Evolutionary conservation across 495 filamentous ascomycete species (phyloP), one percentile per base, ranked within the genome.

Genomic region (Trichoderma orchidacearum): DNA sequence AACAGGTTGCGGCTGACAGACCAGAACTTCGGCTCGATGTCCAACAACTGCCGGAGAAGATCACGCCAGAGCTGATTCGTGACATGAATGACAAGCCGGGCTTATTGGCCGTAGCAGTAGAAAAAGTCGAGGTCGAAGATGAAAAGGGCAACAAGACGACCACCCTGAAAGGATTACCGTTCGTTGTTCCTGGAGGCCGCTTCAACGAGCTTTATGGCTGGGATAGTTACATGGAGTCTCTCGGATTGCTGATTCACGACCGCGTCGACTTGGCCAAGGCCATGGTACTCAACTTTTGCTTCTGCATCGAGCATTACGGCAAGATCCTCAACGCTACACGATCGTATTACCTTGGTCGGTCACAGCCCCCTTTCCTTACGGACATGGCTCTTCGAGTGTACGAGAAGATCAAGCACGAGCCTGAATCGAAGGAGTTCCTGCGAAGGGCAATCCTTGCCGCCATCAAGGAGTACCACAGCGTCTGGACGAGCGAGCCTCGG

Each of bases 141-240:
- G 75, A 78, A 3, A 64, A 68, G 9, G 88, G 87, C 11, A 81
- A 81, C 15, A 71, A 85, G 63, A 80, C 76, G 56, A 82, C 83
- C 2, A 48, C 1, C 21, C 66, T 90, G 6, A 70, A 72, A n/a
- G 93, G 94, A 30, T 77, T 91, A 48, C 93, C 93, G 0, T 98
- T 96, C 63, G 89, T 97, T 21, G 93, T 98, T 21, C 93, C 93
- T 0, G 94, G 93, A 34, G 93, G 91, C 15, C 79, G 93, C 27
- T 98, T 98, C 80, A 98, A 97, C 69, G 93, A 98, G 66, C 68
- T 97, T 23, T 98, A 98, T 64, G 89, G 80, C 15, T 98, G 93
- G 93, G 93, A 98, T 67, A 94, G 88, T 65, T 97, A 95, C 71
- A 95, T 98, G 87, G 89, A 89, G 62, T 89, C 91, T 7, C 73